phyloP scores from a whole-genome alignment of 1,139 yeast species.

The Spathaspora sp. region DNA sequence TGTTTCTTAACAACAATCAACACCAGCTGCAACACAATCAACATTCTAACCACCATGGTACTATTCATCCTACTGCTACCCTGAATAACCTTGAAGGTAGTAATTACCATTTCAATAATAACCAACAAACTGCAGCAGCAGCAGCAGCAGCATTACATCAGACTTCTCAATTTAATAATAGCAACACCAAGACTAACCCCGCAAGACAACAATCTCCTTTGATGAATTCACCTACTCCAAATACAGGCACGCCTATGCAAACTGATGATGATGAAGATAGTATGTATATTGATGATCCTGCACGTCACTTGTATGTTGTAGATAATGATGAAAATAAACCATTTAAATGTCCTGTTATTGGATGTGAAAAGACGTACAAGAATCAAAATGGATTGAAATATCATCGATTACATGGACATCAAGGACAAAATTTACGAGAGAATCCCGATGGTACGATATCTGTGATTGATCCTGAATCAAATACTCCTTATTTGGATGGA shows the following conservation, averaged over 20 bases:
- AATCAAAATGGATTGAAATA: slow-evolving; percentile 96
- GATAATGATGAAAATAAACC: slow-evolving; percentile 94
- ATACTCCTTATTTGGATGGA: slow-evolving; percentile 89
- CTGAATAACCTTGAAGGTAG: slow-evolving; percentile 3
- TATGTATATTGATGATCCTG: slow-evolving; percentile 86
- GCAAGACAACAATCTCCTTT: slow-evolving; percentile 16
- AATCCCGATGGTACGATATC: slow-evolving; percentile 93
- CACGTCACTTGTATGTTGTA: slow-evolving; percentile 87
- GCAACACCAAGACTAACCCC: slow-evolving; percentile 6
- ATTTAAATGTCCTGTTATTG: slow-evolving; percentile 95
- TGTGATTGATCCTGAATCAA: slow-evolving; percentile 89
- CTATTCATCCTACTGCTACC: slow-evolving; percentile 4
- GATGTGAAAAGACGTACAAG: slow-evolving; percentile 96
- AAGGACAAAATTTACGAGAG: slow-evolving; percentile 85
- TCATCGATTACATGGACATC: slow-evolving; percentile 96
- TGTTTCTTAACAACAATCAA: slow-evolving; percentile 53
- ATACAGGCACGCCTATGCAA: slow-evolving; percentile 28
- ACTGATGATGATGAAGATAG: slow-evolving; percentile 46
- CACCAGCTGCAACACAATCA: neutral
- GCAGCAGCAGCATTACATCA: slow-evolving; percentile 12
- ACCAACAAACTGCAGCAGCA: slow-evolving; percentile 16
- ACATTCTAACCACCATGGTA: slow-evolving; percentile 14
- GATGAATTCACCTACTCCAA: slow-evolving; percentile 18
- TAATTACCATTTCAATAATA: slow-evolving; percentile 14
- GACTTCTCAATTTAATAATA: slow-evolving; percentile 4